Conservation (phyloP, 169 alveolate genomes). For the Theileria annulata region DNA sequence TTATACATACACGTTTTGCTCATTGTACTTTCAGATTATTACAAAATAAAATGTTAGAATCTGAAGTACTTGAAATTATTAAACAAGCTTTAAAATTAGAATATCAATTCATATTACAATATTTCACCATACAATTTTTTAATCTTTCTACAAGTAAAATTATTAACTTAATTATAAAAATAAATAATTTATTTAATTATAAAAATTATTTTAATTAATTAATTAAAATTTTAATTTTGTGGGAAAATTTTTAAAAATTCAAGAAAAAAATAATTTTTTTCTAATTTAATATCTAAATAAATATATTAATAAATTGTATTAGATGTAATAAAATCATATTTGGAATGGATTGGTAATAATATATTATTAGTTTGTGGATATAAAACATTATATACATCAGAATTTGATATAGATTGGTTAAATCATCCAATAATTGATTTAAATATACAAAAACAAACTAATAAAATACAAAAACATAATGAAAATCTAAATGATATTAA, state of each 20-base stretch:
- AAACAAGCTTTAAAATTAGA: slow-evolving; percentile 40
- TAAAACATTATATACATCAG: slow-evolving; percentile 16
- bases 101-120: neutral
- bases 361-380: slow-evolving; percentile 39
- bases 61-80: slow-evolving; percentile 18
- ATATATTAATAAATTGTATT: too few relatives aligned
- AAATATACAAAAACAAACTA: slow-evolving; percentile 4
- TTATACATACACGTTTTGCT: slow-evolving; percentile 55
- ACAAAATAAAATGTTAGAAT: slow-evolving; percentile 20
- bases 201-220: too few relatives aligned
- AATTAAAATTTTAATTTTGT: too few relatives aligned
- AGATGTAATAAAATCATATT: too few relatives aligned
- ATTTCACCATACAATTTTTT: too few relatives aligned
- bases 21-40: slow-evolving; percentile 20
- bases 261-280: too few relatives aligned
- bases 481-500: slow-evolving; percentile 19
- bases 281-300: too few relatives aligned
- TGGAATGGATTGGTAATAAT: slow-evolving; percentile 43
- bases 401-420: slow-evolving; percentile 53
- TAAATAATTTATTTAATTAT: too few relatives aligned
- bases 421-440: slow-evolving; percentile 9
- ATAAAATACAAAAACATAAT: slow-evolving; percentile 4
- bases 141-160: too few relatives aligned
- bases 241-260: too few relatives aligned
- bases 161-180: too few relatives aligned